Evolutionary conservation across 257 asterid species (phyloP), one percentile per base, ranked within the genome.

Genomic region (Echites panduratus): DNA sequence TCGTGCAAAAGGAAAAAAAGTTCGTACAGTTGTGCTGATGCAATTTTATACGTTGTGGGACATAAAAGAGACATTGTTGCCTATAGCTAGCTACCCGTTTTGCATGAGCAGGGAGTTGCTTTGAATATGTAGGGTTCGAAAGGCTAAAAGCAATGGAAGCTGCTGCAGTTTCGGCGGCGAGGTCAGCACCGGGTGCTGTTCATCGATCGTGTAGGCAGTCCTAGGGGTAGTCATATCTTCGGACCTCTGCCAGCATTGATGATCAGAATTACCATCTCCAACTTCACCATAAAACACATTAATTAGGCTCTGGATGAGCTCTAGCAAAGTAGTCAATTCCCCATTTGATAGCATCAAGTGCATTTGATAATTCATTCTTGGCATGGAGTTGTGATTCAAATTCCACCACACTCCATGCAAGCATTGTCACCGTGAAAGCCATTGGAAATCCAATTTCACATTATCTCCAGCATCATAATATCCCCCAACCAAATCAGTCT

Each of bases 201-300:
- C 76, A 73, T 87, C 90, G 38, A 85, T 79, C 63, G 64, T 80
- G 74, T 84, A 87, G 3, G 79, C 86, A 17, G 78, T 79, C 65
- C 93, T 71, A 3, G 87, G 75, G 1, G 93, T 87, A 43, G 88
- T 79, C 93, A 87, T 85, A 62, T 87, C 93, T 74, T 85, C 90
- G 0, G 89, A 89, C 79, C 93, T 82, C 43, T 87, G 85, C 93
- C 93, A 87, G 76, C 93, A 85, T 65, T 59, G 75, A 54, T 85
- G 93, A 76, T 87, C 93, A 6, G 87, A 76, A 70, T 54, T 17
- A 14, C 87, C 90, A 26, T 85, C 89, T 29, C 93, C 93, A 20
- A 87, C 89, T 48, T 80, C 77, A 3, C 78, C 87, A 17, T 71
- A 77, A 4, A 79, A 59, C 2, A 76, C 73, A 13, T 76, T 29